Evolutionary conservation across 331 rosid species (phyloP), one percentile per base, ranked within the genome.

Genomic region (Malus hybrid): DNA sequence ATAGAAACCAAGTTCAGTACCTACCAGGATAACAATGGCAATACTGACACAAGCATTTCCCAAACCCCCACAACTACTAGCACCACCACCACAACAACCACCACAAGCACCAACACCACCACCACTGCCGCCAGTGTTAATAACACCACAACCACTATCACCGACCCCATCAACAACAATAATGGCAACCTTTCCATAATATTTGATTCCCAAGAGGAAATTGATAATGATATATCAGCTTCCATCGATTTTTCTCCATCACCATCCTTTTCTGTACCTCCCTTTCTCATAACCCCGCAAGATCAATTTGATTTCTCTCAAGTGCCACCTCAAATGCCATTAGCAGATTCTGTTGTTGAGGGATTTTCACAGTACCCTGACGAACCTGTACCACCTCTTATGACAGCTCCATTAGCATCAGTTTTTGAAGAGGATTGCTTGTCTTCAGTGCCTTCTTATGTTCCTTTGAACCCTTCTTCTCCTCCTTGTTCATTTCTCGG

Each of bases 211-310:
- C 94, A 82, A 68, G 91, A 93, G 69, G 98, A 93, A 10, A 77
- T 90, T 20, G 96, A 93, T 80, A 91, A 87, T 82, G 94, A 90
- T 82, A 90, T 91, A 52, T 93, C 98, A 28, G 97, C 93, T 69
- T 93, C 96, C 68, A 87, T 91, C 34, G 89, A 91, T 74, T 91
- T 93, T 78, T 87, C 97, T n/a, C 78, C 93, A 10, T 83, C 96
- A n/a, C 83, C 83, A 63, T 75, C 91, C 31, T 93, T 91, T 59
- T 29, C 80, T 1, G 75, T 88, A 27, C 87, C 91, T 12, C 73
- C 79, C 4, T 85, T 80, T 73, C 83, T 88, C 29, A 70, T 78
- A 60, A 76, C 61, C 50, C 93, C 83, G 55, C 85, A 86, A 32
- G 88, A 88, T 34, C 89, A 89, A n/a, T 88, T 83, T 42, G 90